Evolutionary conservation across 148 eudicot species (phyloP).

Genomic region (Persicaria tinctoria): DNA sequence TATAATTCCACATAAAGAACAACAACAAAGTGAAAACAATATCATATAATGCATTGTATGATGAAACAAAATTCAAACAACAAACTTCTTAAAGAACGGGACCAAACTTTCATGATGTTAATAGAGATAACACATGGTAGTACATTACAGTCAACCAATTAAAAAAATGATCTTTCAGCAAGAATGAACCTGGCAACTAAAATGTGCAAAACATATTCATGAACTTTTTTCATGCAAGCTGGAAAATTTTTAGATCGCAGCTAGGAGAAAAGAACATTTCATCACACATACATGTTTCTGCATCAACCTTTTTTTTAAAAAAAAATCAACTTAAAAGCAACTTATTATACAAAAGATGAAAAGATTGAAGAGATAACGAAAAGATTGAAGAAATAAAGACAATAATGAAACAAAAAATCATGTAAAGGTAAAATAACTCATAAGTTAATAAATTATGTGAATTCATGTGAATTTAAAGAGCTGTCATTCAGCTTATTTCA

Average conservation of each 20-base stretch:
- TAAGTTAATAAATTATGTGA: too few relatives aligned
- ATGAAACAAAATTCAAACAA: background rate
- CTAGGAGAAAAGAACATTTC: background rate
- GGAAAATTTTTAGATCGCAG: background rate
- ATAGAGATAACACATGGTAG: too few relatives aligned
- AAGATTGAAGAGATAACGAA: background rate
- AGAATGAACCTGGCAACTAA: background rate
- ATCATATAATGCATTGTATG: too few relatives aligned
- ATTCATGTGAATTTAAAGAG: too few relatives aligned
- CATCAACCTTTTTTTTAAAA: background rate
- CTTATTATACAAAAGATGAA: background rate
- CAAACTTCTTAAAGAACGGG: background rate
- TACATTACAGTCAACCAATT: too few relatives aligned
- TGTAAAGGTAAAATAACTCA: too few relatives aligned
- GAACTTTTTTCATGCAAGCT: background rate
- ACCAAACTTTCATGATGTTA: too few relatives aligned
- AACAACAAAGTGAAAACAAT: too few relatives aligned
- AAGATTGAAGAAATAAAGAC: background rate
- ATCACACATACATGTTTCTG: background rate
- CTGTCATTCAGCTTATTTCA: too few relatives aligned
- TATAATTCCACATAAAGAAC: too few relatives aligned
- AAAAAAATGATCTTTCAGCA: too few relatives aligned
- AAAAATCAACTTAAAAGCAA: background rate
- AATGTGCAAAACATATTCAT: background rate
- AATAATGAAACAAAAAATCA: too few relatives aligned